Conservation (phyloP, 768 basidiomycete species). For the Boletus subcaerulescens region DNA sequence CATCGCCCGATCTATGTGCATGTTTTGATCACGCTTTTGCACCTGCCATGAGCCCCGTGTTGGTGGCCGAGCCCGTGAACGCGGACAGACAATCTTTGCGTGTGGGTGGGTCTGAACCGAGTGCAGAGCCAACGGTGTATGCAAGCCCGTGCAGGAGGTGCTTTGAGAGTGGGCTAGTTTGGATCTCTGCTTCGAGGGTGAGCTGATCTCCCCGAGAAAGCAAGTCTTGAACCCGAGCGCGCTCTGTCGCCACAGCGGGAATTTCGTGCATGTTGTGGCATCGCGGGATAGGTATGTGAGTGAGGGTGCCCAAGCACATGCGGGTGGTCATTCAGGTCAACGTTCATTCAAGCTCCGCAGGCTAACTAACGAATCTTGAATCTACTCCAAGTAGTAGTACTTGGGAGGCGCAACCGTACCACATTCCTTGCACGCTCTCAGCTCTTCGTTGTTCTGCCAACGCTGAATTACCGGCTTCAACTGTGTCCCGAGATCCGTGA, state of each 20-base stretch:
- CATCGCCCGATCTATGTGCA: conserved; percentile 46
- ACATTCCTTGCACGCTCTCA: conserved; percentile 72
- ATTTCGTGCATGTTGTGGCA: conserved; percentile 48
- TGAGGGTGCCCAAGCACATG: not conserved
- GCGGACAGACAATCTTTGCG: conserved; percentile 48
- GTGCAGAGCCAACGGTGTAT: conserved; percentile 57
- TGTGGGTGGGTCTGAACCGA: conserved; percentile 50
- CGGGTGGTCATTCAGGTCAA: not conserved
- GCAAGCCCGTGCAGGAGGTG: conserved; percentile 54
- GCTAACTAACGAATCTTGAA: not conserved
- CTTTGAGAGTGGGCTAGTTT: conserved; percentile 34
- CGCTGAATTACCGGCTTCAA: conserved; percentile 86
- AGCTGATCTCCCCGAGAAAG: conserved; percentile 6
- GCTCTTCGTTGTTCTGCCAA: conserved; percentile 67
- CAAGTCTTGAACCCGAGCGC: conserved; percentile 31
- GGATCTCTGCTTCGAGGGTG: conserved; percentile 15
- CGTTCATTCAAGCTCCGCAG: conserved; percentile 18
- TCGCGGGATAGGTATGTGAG: conserved; percentile 28
- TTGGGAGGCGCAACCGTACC: conserved; percentile 60
- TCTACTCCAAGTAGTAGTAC: no score
- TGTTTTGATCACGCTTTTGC: conserved; percentile 70
- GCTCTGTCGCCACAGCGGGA: conserved; percentile 36
- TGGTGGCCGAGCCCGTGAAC: conserved; percentile 46
- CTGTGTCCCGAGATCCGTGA: conserved; percentile 89
- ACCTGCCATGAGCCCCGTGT: conserved; percentile 52